A percentile compares a stretch with the other conserved stretches of the same genome.
Evolutionary conservation across 495 filamentous ascomycete species (phyloP).

Genomic region (Zalerion maritima): DNA sequence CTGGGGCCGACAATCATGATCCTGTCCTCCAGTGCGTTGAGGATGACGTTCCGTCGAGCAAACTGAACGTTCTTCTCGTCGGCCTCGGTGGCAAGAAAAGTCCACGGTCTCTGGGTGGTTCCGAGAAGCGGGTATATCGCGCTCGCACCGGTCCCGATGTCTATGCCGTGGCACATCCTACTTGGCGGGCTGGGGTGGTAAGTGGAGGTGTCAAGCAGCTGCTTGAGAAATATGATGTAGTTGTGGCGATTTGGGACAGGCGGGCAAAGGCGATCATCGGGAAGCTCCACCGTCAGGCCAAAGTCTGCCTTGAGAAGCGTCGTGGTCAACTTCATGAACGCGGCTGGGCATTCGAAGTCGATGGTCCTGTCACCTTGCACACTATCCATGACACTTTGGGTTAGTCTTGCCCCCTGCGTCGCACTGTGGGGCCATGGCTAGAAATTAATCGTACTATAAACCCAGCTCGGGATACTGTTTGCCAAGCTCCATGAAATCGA

Average conservation of each 20-base stretch:
- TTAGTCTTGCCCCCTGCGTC: too few species aligned
- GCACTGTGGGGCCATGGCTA: too few species aligned
- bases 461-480: constrained; percentile 18
- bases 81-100: constrained; percentile 67
- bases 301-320: constrained; percentile 67
- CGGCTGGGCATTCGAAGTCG: constrained; percentile 67
- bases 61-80: constrained; percentile 55
- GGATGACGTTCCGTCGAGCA: constrained; percentile 45
- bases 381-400: too few species aligned
- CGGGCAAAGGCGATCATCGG: constrained; percentile 74
- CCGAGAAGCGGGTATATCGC: constrained; percentile 82
- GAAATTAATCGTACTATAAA: constrained; percentile 3
- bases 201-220: constrained; percentile 60
- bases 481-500: constrained; percentile 21
- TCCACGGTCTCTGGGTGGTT: constrained; percentile 57
- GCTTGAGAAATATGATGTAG: constrained; percentile 84
- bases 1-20: constrained; percentile 51
- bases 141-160: constrained; percentile 85
- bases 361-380: constrained; percentile 50
- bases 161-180: constrained; percentile 53
- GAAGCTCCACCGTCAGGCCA: constrained; percentile 51
- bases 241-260: constrained; percentile 76
- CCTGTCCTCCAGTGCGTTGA: constrained; percentile 49
- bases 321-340: constrained; percentile 71
- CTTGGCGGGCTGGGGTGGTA: constrained; percentile 34